phyloP scores from a whole-genome alignment of 495 filamentous ascomycete genomes.

The Viridothelium virens region DNA sequence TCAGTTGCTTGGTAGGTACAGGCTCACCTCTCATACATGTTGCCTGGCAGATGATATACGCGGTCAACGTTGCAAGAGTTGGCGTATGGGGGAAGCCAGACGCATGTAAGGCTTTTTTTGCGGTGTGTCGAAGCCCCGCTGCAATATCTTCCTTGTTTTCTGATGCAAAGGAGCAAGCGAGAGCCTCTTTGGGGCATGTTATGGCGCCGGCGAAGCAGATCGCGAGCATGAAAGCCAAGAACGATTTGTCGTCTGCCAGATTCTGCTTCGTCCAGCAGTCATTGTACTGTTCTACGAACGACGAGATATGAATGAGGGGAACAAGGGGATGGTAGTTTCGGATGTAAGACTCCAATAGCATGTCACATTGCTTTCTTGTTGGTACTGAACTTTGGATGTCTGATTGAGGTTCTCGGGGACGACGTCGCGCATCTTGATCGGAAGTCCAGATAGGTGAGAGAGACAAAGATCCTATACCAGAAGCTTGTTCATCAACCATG shows the following conservation, averaged over 20 bases:
- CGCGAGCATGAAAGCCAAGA: not conserved
- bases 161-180: not conserved
- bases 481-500: not conserved
- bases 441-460: not conserved
- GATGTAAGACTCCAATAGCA: constrained; percentile 11
- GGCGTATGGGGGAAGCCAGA: constrained; percentile 10
- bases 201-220: constrained; percentile 12
- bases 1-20: not conserved
- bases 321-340: constrained; percentile 11
- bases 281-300: constrained; percentile 4
- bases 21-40: constrained; percentile 7
- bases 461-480: not conserved
- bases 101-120: not conserved
- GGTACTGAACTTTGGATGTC: not conserved
- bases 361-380: constrained; percentile 9
- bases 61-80: constrained; percentile 2
- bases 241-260: not conserved
- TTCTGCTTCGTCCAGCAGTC: constrained; percentile 3
- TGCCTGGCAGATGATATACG: constrained; percentile 12
- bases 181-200: not conserved
- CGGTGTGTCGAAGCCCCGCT: not conserved
- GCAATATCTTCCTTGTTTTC: not conserved
- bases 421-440: not conserved
- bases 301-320: constrained; percentile 10
- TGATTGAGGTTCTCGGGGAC: not conserved